Conservation (phyloP, 805 yeast species). For the Candida tammaniensis region DNA sequence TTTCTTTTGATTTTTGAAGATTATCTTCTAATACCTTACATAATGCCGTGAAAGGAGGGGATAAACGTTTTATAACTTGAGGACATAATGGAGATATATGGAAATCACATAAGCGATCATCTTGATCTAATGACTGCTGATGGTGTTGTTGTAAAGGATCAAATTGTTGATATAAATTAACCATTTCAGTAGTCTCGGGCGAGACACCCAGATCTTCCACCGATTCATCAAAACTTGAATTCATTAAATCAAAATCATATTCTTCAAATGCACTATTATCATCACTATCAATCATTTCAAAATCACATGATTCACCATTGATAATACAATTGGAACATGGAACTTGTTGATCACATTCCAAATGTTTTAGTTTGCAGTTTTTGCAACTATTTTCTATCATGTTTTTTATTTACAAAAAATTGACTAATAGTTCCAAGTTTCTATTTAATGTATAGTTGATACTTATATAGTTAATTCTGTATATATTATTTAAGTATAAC, state of each 20-base stretch:
- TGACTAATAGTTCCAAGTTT: no score
- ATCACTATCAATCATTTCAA: neutral
- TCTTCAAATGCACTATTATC: constrained; percentile 1
- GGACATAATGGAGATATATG: constrained; percentile 3
- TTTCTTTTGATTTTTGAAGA: neutral
- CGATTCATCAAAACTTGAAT: constrained; percentile 5
- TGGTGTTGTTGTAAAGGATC: neutral
- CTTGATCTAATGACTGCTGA: no score
- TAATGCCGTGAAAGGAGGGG: neutral
- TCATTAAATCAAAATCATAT: constrained; percentile 4
- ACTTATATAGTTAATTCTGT: no score
- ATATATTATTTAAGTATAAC: no score
- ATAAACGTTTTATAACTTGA: neutral
- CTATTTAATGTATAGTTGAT: no score
- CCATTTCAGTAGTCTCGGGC: constrained; percentile 4
- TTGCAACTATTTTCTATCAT: constrained; percentile 7
- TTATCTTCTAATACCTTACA: neutral
- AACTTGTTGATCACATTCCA: constrained; percentile 6
- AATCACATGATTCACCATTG: constrained; percentile 4
- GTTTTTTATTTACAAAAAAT: no score
- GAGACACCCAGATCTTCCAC: neutral
- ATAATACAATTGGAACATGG: constrained; percentile 6
- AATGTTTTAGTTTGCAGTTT: constrained; percentile 2
- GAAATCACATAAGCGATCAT: no score
- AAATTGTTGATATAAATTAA: constrained; percentile 4